A percentile compares a stretch with the other conserved stretches of the same genome.
These are phyloP conservation scores for Ophiocordyceps camponoti-leonardi DNA, from an alignment of 2,329 filamentous ascomycete species.

Conservation along the genomic window DNA sequence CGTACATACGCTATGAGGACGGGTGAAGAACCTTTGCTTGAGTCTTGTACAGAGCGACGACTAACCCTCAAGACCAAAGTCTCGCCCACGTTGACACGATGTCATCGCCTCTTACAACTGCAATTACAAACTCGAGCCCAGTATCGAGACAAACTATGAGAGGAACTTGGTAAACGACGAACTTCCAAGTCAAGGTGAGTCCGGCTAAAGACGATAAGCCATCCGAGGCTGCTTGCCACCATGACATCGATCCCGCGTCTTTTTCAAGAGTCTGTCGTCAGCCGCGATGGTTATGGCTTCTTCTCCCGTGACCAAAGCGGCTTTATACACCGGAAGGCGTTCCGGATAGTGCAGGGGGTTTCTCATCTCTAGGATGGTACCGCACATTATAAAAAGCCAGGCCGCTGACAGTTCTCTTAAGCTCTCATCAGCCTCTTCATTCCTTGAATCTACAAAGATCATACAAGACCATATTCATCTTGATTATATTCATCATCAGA, in stretches of 20 bases:
- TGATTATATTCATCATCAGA: too few relatives aligned
- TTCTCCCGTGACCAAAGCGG: constrained; percentile 11
- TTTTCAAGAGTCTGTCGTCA: constrained; percentile 13
- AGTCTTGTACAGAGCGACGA: too few relatives aligned
- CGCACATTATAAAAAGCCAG: not conserved
- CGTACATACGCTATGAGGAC: too few relatives aligned
- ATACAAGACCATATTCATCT: not conserved
- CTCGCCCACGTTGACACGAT: not conserved
- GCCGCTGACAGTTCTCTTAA: too few relatives aligned
- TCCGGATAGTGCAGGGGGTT: not conserved
- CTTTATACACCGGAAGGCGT: not conserved
- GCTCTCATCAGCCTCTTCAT: not conserved
- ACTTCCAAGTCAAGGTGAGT: constrained; percentile 11
- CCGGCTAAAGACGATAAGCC: constrained; percentile 20
- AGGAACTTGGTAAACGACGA: constrained; percentile 19
- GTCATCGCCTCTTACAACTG: constrained; percentile 9
- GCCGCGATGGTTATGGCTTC: constrained; percentile 16
- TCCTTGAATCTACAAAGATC: too few relatives aligned
- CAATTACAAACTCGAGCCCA: constrained; percentile 15
- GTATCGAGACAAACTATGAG: constrained; percentile 20
- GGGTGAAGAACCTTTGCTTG: too few relatives aligned
- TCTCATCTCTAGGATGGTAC: not conserved
- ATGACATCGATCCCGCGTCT: constrained; percentile 14
- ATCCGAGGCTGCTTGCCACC: constrained; percentile 17
- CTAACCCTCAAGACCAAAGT: too few relatives aligned